These are phyloP conservation scores for Smithsoniella earleae DNA, from an alignment of 163 green algal species.

Conservation along the genomic window DNA sequence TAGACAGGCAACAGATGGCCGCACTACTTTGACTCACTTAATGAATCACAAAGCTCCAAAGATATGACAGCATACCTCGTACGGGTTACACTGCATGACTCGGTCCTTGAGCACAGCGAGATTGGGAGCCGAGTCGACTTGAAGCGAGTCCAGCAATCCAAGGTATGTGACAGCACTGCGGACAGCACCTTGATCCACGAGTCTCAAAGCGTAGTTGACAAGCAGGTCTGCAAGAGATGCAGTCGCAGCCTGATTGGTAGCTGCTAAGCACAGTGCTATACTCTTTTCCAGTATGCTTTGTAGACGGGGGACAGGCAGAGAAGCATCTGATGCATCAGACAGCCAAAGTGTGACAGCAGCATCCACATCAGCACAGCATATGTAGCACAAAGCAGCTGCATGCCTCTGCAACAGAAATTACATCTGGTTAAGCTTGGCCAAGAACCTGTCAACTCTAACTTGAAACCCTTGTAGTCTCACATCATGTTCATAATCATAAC, in stretches of 20 bases:
- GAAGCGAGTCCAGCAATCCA: constrained; percentile 65
- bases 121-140: constrained; percentile 48
- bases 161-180: constrained; percentile 49
- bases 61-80: background rate
- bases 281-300: constrained; percentile 88
- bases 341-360: constrained; percentile 61
- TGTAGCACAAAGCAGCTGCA: constrained; percentile 81
- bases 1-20: background rate
- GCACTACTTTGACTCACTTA: too few species aligned
- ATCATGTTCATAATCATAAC: too few species aligned
- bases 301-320: constrained; percentile 29
- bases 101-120: constrained; percentile 68
- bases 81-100: constrained; percentile 47
- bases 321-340: constrained; percentile 6
- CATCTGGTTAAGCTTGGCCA: too few species aligned
- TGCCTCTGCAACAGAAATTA: constrained; percentile 35
- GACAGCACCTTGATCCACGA: constrained; percentile 72
- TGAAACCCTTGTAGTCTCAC: too few species aligned
- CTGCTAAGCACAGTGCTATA: constrained; percentile 76
- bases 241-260: constrained; percentile 41
- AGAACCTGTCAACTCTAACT: too few species aligned
- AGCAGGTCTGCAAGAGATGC: constrained; percentile 56
- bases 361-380: constrained; percentile 84
- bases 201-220: constrained; percentile 66
- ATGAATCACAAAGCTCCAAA: background rate